Evolutionary conservation across 1,139 yeast genomes (phyloP), one percentile per base, ranked within the genome.

Genomic region (Hansenula lynferdii): DNA sequence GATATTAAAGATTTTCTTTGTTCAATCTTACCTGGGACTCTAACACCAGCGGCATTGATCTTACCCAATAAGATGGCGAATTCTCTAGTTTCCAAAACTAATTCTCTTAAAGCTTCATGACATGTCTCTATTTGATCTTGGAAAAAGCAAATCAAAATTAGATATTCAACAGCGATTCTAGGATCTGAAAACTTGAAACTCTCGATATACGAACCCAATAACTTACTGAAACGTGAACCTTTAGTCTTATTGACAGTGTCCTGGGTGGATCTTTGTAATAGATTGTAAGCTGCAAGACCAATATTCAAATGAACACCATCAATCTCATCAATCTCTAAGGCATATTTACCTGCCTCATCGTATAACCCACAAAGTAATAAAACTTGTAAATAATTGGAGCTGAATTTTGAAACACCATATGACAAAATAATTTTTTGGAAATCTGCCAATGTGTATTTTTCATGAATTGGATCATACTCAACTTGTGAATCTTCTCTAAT

Each of bases 251-350:
- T 38, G 17, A 27, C 45, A n/a, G 35, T 14, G 9, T 30, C 36
- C 55, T 57, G 16, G 34, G 42, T 41, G 39, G 76, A 64, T 7
- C 80, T 77, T 36, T 77, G 75, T 43, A 89, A 60, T 40, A 87
- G 65, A 0, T 95, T 90, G 55, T 81, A 80, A 58, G 85, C 83
- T 10, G 81, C 77, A 39, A 92, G 69, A 0, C 85, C 89, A 51
- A 92, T 84, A 1, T 95, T 87, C 49, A 89, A 72, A 62, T 94
- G 97, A 12, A 89, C 95, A 2, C 96, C 85, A 57, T 87, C 97
- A 41, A 85, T 76, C 57, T 86, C 95, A 57, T 77, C 82, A 33
- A 76, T 67, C 31, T 70, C 65, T 49, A 82, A 82, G 14, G 85
- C 67, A 56, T 83, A 79, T 45, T 81, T 80, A 15, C 87, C 77